These are phyloP conservation scores for Cladosporium austrohemisphaericum DNA, from an alignment of 2,329 filamentous ascomycete genomes.

Conservation along the genomic window DNA sequence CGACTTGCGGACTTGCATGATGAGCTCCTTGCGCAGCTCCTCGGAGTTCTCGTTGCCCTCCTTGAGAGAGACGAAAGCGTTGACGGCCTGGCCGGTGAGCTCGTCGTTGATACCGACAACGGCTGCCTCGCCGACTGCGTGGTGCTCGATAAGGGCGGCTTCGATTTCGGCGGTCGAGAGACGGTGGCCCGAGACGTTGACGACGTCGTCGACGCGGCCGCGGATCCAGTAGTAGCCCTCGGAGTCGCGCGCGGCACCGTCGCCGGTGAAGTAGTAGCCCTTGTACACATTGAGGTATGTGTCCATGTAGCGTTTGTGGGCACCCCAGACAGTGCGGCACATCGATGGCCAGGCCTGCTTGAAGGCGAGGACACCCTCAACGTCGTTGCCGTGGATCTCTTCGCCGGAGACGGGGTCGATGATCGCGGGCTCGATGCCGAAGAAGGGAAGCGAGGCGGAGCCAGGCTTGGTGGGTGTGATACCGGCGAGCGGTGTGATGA, in stretches of 20 bases:
- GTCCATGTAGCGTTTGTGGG: slow-evolving; percentile 98
- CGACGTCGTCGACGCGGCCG: slow-evolving; percentile 95
- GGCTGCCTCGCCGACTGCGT: slow-evolving; percentile 84
- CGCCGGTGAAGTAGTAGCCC: slow-evolving; percentile 94
- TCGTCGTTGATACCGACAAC: slow-evolving; percentile 93
- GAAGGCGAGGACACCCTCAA: slow-evolving; percentile 93
- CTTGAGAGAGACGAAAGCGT: slow-evolving; percentile 93
- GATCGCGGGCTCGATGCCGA: slow-evolving; percentile 95
- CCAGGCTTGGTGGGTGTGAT: slow-evolving; percentile 96
- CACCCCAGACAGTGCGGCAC: slow-evolving; percentile 95
- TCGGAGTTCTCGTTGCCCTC: slow-evolving; percentile 73
- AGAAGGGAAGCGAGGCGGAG: slow-evolving; percentile 93
- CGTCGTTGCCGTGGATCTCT: slow-evolving; percentile 91
- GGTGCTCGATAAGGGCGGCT: slow-evolving; percentile 89
- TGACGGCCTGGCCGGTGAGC: slow-evolving; percentile 93
- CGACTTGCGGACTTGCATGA: slow-evolving; percentile 91
- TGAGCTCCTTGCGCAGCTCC: slow-evolving; percentile 84
- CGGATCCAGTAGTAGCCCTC: slow-evolving; percentile 99
- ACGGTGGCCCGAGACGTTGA: slow-evolving; percentile 95
- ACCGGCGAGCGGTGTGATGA: slow-evolving; percentile 89
- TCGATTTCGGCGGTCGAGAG: slow-evolving; percentile 97
- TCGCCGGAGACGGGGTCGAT: slow-evolving; percentile 94
- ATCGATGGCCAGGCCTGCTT: slow-evolving; percentile 99
- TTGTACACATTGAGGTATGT: slow-evolving; percentile 97
- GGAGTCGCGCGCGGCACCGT: slow-evolving; percentile 92